Conservation (phyloP, 1,139 yeast species). For the Hansenula lynferdii region DNA sequence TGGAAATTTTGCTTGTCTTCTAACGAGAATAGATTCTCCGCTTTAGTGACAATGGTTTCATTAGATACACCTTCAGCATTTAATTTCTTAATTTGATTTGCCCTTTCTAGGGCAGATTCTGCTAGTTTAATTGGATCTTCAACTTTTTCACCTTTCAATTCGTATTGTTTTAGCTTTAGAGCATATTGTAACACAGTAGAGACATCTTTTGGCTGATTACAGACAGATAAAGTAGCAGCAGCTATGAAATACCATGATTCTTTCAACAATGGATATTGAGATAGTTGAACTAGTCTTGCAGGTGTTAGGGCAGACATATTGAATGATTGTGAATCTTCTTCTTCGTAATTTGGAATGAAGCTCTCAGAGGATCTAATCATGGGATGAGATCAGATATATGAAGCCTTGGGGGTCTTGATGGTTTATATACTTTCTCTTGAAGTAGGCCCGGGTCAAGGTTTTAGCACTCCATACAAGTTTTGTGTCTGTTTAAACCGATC, state of each 20-base stretch:
- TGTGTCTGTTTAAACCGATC: neutral
- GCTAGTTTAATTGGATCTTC: slow-evolving; percentile 26
- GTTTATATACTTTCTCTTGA: too few species aligned
- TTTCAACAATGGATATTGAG: slow-evolving; percentile 48
- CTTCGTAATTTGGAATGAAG: too few species aligned
- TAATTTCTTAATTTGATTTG: slow-evolving; percentile 1
- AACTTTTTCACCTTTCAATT: slow-evolving; percentile 22
- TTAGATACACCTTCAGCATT: slow-evolving; percentile 3
- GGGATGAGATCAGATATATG: too few species aligned
- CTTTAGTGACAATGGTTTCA: slow-evolving; percentile 12
- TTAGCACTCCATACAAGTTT: too few species aligned
- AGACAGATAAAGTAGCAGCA: slow-evolving; percentile 76
- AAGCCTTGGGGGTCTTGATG: too few species aligned
- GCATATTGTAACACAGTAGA: slow-evolving; percentile 76
- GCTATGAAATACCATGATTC: slow-evolving; percentile 72
- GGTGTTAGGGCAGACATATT: slow-evolving; percentile 45
- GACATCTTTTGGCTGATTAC: slow-evolving; percentile 78
- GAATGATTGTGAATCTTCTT: too few species aligned
- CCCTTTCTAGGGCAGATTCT: slow-evolving; percentile 16
- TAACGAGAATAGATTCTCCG: slow-evolving; percentile 16
- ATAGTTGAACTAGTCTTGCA: slow-evolving; percentile 53
- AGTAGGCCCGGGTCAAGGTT: too few species aligned
- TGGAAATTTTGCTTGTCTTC: slow-evolving; percentile 5
- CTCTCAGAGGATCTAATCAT: too few species aligned
- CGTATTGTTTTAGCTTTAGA: slow-evolving; percentile 43